A percentile compares a stretch with the other conserved stretches of the same genome.
Conservation (phyloP, 768 basidiomycete species). For the Mycena albidolilacea region DNA sequence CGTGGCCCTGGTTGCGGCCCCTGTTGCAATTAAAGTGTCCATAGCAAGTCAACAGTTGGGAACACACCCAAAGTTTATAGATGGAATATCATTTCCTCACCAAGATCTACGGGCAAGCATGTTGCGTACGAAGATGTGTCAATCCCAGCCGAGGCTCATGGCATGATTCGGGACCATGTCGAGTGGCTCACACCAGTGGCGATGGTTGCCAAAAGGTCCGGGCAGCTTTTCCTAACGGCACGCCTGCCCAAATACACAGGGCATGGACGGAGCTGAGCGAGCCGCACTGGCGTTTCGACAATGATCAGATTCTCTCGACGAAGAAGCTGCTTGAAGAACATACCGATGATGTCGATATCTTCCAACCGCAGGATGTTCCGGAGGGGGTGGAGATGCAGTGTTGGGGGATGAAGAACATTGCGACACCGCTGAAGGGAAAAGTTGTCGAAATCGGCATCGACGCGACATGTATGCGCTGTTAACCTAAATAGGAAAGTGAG, state of each 20-base stretch:
- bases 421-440: neutral
- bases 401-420: conserved; percentile 40
- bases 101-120: conserved; percentile 35
- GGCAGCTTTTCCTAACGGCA: conserved; percentile 47
- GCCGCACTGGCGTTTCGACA: conserved; percentile 41
- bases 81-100: too few species aligned
- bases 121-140: conserved; percentile 41
- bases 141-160: conserved; percentile 42
- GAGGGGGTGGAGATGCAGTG: conserved; percentile 37
- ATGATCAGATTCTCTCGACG: conserved; percentile 27
- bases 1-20: too few species aligned
- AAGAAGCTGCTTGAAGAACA: conserved; percentile 22
- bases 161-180: conserved; percentile 42
- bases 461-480: conserved; percentile 35
- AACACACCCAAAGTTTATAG: too few species aligned
- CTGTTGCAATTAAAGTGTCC: too few species aligned
- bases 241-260: conserved; percentile 42
- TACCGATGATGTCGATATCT: conserved; percentile 19
- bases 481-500: neutral
- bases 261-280: conserved; percentile 49
- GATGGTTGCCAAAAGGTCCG: conserved; percentile 51
- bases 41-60: too few species aligned
- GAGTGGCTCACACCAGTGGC: conserved; percentile 28
- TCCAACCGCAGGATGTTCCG: conserved; percentile 13
- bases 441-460: conserved; percentile 35